These are phyloP conservation scores for Lasiodiplodia sp. DNA, from an alignment of 2,329 filamentous ascomycete species.

Conservation along the genomic window DNA sequence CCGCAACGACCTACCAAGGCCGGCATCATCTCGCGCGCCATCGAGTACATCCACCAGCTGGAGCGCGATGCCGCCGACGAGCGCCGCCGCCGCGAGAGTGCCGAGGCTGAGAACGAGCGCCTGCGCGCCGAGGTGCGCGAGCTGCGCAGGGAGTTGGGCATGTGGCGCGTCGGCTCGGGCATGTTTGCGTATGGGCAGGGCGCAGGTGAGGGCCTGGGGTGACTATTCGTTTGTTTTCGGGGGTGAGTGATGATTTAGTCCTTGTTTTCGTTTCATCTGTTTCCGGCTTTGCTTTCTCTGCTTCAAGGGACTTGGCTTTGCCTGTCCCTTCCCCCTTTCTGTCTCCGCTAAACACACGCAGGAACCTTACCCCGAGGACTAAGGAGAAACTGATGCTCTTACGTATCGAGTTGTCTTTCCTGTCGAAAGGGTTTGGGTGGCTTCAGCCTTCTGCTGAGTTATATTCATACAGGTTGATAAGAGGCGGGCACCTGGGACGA, in stretches of 20 bases:
- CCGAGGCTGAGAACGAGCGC: neutral
- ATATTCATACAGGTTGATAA: conserved; percentile 1
- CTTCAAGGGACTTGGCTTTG: neutral
- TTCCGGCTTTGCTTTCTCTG: neutral
- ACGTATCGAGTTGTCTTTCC: neutral
- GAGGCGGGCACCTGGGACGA: neutral
- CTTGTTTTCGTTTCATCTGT: too few species aligned
- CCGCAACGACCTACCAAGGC: conserved; percentile 1
- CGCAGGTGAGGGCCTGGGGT: neutral
- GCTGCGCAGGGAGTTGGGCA: neutral
- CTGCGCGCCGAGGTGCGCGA: neutral
- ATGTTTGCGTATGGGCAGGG: neutral
- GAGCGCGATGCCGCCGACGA: neutral
- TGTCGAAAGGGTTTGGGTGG: neutral
- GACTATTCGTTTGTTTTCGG: neutral
- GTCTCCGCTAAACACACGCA: neutral
- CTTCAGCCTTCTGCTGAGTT: neutral
- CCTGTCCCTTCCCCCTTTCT: neutral
- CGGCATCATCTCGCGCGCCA: neutral
- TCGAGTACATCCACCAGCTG: conserved; percentile 7
- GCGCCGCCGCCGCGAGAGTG: neutral
- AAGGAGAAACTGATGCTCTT: neutral
- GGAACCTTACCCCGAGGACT: neutral
- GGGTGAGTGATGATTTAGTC: too few species aligned
- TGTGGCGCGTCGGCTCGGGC: neutral